Conservation (phyloP, 2,329 filamentous ascomycete species). For the Fusarium scirpi region DNA sequence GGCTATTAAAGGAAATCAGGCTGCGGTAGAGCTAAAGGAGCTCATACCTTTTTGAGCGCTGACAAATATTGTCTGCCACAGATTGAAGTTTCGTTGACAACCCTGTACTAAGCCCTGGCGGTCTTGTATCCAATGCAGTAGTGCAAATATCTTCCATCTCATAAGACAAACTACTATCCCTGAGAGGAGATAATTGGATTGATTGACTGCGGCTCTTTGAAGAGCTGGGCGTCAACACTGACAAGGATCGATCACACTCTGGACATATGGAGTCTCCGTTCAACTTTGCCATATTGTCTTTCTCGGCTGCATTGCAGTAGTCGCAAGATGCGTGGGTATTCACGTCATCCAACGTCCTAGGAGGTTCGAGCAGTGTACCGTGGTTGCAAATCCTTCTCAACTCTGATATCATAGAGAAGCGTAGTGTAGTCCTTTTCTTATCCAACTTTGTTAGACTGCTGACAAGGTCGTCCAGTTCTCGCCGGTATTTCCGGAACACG, state of each 20-base stretch:
- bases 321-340: neutral
- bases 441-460: neutral
- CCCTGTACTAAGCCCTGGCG: neutral
- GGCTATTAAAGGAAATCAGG: fast-evolving
- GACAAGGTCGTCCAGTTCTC: neutral
- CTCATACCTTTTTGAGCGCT: neutral
- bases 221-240: fast-evolving
- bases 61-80: neutral
- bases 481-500: neutral
- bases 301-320: neutral
- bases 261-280: neutral
- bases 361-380: neutral
- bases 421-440: neutral
- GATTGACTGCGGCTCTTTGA: neutral
- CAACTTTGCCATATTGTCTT: neutral
- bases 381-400: neutral
- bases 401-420: neutral
- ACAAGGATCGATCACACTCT: neutral
- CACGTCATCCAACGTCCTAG: neutral
- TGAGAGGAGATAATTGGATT: fast-evolving
- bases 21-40: fast-evolving
- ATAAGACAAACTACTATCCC: neutral
- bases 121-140: neutral
- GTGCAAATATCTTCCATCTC: neutral
- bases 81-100: neutral